These are phyloP conservation scores for Penicillium psychrofluorescens DNA, from an alignment of 495 filamentous ascomycete species.

Conservation along the genomic window DNA sequence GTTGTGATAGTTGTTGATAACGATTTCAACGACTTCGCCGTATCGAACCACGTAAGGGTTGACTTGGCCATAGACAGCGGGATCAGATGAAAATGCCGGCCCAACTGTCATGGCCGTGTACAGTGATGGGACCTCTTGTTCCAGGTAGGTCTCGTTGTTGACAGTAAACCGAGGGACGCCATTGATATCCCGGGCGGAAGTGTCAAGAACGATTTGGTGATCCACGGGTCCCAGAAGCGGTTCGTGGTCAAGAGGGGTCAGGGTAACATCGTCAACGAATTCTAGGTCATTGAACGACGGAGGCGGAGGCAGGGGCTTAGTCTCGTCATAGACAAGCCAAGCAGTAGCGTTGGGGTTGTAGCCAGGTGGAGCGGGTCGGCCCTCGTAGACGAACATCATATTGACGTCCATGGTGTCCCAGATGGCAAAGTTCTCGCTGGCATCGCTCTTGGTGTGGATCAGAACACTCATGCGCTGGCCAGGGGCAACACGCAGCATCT, in stretches of 20 bases:
- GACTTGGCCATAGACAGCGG: slow-evolving; percentile 24
- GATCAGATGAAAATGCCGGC: slow-evolving; percentile 47
- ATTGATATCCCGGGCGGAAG: slow-evolving; percentile 51
- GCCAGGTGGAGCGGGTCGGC: slow-evolving; percentile 14
- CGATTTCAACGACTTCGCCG: slow-evolving; percentile 51
- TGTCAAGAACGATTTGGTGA: slow-evolving; percentile 28
- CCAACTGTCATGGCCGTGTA: slow-evolving; percentile 55
- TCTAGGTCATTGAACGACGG: slow-evolving; percentile 61
- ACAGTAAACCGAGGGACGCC: slow-evolving; percentile 46
- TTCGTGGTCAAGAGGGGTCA: slow-evolving; percentile 44
- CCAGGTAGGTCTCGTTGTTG: slow-evolving; percentile 39
- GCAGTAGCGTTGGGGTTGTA: slow-evolving; percentile 70
- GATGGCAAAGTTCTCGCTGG: slow-evolving; percentile 44
- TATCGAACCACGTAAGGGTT: slow-evolving; percentile 40
- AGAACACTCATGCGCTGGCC: slow-evolving; percentile 69
- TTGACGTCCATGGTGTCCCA: slow-evolving; percentile 51
- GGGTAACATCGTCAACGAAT: slow-evolving; percentile 46
- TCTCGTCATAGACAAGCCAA: slow-evolving; percentile 68
- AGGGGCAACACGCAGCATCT: slow-evolving; percentile 54
- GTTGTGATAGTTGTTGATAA: slow-evolving; percentile 57
- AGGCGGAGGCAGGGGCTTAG: slow-evolving; percentile 49
- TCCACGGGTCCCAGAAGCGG: slow-evolving; percentile 23
- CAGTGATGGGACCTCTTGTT: slow-evolving; percentile 66
- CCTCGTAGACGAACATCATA: slow-evolving; percentile 44
- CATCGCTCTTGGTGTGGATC: slow-evolving; percentile 45